These are phyloP conservation scores for Oryza glumipatula DNA, from an alignment of 176 grass and related monocot genomes.

Conservation along the genomic window DNA sequence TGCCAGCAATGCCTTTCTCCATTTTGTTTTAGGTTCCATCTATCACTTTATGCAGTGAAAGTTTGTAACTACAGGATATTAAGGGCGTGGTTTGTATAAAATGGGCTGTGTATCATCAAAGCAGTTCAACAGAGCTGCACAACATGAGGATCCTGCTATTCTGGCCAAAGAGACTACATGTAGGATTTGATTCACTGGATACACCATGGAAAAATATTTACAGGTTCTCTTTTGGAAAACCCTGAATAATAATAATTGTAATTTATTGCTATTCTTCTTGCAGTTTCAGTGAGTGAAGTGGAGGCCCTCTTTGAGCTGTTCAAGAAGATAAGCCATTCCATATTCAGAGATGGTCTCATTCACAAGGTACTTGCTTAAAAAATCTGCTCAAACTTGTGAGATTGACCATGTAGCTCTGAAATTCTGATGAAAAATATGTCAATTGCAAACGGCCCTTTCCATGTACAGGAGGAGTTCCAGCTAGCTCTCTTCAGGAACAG, in stretches of 20 bases:
- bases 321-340: constrained; percentile 81
- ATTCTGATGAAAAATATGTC: neutral
- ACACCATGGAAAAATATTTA: neutral
- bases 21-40: constrained; percentile 22
- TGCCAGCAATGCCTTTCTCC: neutral
- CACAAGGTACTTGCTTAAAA: constrained; percentile 58
- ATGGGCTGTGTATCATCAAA: constrained; percentile 69
- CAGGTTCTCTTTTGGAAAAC: neutral
- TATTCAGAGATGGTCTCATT: constrained; percentile 70
- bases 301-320: constrained; percentile 82
- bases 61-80: neutral
- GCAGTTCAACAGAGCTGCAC: constrained; percentile 38
- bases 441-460: constrained; percentile 7
- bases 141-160: constrained; percentile 53
- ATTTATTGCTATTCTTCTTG: neutral
- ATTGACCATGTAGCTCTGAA: neutral
- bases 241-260: neutral
- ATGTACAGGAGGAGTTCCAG: constrained; percentile 74
- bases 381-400: neutral
- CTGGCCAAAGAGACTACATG: constrained; percentile 74
- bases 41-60: neutral
- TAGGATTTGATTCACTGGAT: constrained; percentile 33
- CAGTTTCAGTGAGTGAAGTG: constrained; percentile 83
- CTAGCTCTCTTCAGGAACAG: constrained; percentile 86
- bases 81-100: constrained; percentile 15